Evolutionary conservation across 2,329 filamentous ascomycete species (phyloP).

Genomic region (Ophiosphaerella korrae): DNA sequence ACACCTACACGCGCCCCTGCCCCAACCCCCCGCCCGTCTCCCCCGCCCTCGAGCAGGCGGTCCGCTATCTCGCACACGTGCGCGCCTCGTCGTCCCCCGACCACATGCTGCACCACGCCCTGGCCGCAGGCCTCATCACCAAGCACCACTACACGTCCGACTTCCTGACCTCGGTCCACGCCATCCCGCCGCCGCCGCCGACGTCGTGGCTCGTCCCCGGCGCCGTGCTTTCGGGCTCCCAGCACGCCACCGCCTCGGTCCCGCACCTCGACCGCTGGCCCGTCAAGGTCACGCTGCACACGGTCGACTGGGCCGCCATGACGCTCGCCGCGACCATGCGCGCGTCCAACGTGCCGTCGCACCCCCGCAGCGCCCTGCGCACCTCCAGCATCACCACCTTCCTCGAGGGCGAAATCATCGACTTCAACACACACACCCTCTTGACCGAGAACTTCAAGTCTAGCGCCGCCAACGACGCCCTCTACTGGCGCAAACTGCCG

Average conservation of each 20-base stretch:
- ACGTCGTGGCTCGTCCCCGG: constrained; percentile 68
- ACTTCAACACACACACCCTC: constrained; percentile 59
- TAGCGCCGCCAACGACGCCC: constrained; percentile 51
- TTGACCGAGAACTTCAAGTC: constrained; percentile 57
- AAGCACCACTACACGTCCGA: constrained; percentile 62
- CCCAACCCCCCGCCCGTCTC: constrained; percentile 29
- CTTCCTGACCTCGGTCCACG: constrained; percentile 62
- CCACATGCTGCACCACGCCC: constrained; percentile 59
- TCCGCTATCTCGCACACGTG: constrained; percentile 66
- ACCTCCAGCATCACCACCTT: constrained; percentile 65
- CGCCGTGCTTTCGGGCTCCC: constrained; percentile 64
- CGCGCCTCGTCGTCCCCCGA: constrained; percentile 59
- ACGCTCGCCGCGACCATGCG: constrained; percentile 71
- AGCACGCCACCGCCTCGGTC: constrained; percentile 55
- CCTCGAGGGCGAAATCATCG: constrained; percentile 71
- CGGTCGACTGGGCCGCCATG: constrained; percentile 65
- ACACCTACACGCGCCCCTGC: constrained; percentile 30
- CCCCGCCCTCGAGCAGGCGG: constrained; percentile 60
- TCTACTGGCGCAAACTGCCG: constrained; percentile 56
- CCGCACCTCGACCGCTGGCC: constrained; percentile 65
- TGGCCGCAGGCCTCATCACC: constrained; percentile 58
- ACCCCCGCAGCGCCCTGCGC: constrained; percentile 41
- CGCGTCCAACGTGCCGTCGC: constrained; percentile 68
- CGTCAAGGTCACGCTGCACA: constrained; percentile 69
- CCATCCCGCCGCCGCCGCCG: constrained; percentile 56